phyloP scores from a whole-genome alignment of 2,329 filamentous ascomycete species.

The Cryphonectria carpinicola region DNA sequence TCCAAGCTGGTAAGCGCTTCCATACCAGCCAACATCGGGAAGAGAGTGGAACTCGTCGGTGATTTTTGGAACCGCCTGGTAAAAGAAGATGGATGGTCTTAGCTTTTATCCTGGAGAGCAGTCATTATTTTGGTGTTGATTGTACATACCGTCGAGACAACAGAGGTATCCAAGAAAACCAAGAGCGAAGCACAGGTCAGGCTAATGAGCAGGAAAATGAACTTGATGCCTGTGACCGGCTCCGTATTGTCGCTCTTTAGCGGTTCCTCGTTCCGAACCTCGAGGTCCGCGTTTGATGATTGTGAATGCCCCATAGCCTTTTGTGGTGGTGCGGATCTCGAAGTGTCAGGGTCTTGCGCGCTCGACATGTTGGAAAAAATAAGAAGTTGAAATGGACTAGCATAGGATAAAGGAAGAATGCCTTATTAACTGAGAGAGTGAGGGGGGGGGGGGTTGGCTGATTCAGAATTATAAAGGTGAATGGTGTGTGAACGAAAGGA shows the following conservation, averaged over 20 bases:
- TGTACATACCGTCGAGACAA: constrained; percentile 10
- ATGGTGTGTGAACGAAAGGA: not conserved
- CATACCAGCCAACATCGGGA: constrained; percentile 52
- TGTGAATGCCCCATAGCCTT: not conserved
- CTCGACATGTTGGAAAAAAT: not conserved
- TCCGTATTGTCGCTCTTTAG: constrained; percentile 3
- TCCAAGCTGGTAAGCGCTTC: constrained; percentile 42
- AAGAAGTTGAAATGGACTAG: not conserved
- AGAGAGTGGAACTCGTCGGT: constrained; percentile 45
- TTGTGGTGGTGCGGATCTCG: not conserved
- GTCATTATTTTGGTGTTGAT: not conserved
- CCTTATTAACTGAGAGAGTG: not conserved
- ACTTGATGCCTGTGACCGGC: constrained; percentile 13
- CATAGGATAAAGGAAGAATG: not conserved
- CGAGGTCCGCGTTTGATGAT: not conserved
- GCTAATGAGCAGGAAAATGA: constrained; percentile 7
- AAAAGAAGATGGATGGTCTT: constrained; percentile 38
- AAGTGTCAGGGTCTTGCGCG: not conserved
- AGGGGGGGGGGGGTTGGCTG: too few species aligned
- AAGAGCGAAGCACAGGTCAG: constrained; percentile 11
- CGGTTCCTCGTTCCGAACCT: not conserved
- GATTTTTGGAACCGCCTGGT: constrained; percentile 45
- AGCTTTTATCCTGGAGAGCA: not conserved
- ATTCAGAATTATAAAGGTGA: not conserved
- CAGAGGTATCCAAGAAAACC: constrained; percentile 16